phyloP scores from a whole-genome alignment of 495 filamentous ascomycete species.

The Podospora comata region DNA sequence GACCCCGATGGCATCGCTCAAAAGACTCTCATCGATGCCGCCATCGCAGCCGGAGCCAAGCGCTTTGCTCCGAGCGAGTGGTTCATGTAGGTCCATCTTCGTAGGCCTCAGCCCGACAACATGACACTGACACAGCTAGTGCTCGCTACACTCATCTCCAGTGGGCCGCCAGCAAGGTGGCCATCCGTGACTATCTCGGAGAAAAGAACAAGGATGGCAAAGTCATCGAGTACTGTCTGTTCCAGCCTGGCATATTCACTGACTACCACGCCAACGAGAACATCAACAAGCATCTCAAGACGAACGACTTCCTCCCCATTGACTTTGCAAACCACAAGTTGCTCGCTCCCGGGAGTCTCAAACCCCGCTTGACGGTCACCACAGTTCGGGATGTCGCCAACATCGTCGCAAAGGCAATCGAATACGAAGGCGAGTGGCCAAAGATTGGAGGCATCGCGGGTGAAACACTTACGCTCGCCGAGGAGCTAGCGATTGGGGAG shows the following conservation, averaged over 20 bases:
- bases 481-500: conserved; percentile 48
- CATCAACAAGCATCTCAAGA: conserved; percentile 48
- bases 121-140: conserved; percentile 8
- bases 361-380: conserved; percentile 45
- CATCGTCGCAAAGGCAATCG: conserved; percentile 51
- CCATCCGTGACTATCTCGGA: conserved; percentile 47
- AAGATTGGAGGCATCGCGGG: conserved; percentile 52
- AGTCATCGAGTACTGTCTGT: conserved; percentile 59
- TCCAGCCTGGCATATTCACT: conserved; percentile 54
- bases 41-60: conserved; percentile 51
- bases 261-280: conserved; percentile 51
- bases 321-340: conserved; percentile 51
- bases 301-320: conserved; percentile 33
- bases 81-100: conserved; percentile 25
- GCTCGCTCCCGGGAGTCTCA: conserved; percentile 48
- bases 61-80: conserved; percentile 53
- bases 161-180: conserved; percentile 51
- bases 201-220: conserved; percentile 48
- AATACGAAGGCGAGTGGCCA: conserved; percentile 57
- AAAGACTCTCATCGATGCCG: conserved; percentile 52
- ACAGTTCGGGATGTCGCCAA: conserved; percentile 47
- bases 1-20: conserved; percentile 38
- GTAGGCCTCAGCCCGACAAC: background rate
- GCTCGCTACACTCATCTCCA: conserved; percentile 32
- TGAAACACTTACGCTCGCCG: conserved; percentile 36